Conservation (phyloP, 768 basidiomycete genomes). For the Hericium erinaceus region DNA sequence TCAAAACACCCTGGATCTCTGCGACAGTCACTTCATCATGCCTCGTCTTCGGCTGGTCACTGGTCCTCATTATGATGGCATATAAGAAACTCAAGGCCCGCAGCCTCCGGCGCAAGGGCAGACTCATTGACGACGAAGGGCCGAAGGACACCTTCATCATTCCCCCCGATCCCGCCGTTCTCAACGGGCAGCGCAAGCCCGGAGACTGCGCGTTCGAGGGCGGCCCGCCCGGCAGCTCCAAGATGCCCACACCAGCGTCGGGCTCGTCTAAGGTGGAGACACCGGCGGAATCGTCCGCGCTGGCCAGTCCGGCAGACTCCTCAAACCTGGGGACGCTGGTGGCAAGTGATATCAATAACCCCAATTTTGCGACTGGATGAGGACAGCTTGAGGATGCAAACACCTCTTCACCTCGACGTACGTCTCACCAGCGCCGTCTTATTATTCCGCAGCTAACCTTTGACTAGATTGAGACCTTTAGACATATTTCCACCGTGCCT, state of each 20-base stretch:
- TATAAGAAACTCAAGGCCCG: constrained; percentile 9
- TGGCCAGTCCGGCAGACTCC: neutral
- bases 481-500: neutral
- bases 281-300: neutral
- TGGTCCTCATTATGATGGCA: constrained; percentile 6
- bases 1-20: constrained; percentile 11
- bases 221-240: neutral
- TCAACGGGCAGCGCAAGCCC: constrained; percentile 5
- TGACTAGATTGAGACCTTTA: neutral
- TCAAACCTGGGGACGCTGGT: neutral
- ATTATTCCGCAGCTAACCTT: neutral
- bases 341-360: neutral
- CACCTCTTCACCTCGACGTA: constrained; percentile 1
- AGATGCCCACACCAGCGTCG: neutral
- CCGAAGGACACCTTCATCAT: constrained; percentile 11
- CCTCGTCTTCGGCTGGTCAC: constrained; percentile 5
- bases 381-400: too few species aligned
- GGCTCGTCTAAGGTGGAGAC: neutral
- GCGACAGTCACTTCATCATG: constrained; percentile 7
- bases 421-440: neutral
- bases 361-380: neutral
- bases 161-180: constrained; percentile 13
- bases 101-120: constrained; percentile 5
- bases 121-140: neutral
- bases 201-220: constrained; percentile 6